phyloP scores from a whole-genome alignment of 352 stramenopile species.

The Phytophthora nicotianae region DNA sequence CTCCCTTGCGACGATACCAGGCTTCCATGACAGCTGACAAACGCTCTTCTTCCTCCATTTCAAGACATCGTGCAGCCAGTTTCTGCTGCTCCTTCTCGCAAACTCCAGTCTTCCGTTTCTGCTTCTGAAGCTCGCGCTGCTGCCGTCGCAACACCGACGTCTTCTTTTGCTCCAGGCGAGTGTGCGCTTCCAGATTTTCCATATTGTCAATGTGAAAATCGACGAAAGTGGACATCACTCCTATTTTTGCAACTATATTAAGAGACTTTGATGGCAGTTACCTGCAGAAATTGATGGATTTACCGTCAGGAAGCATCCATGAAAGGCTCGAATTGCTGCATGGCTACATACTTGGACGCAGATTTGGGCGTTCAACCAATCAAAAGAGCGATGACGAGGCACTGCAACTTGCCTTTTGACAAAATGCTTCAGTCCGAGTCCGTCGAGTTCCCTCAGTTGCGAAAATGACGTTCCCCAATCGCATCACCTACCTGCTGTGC shows the following conservation, averaged over 20 bases:
- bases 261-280: slow-evolving; percentile 21
- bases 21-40: slow-evolving; percentile 51
- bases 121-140: slow-evolving; percentile 50
- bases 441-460: slow-evolving; percentile 27
- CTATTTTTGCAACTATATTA: slow-evolving; percentile 7
- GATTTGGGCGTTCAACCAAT: slow-evolving; percentile 33
- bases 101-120: slow-evolving; percentile 28
- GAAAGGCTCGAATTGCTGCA: slow-evolving; percentile 22
- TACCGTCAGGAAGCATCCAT: slow-evolving; percentile 25
- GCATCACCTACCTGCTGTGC: slow-evolving; percentile 36
- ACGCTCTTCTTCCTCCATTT: slow-evolving; percentile 61
- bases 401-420: slow-evolving; percentile 12
- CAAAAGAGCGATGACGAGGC: slow-evolving; percentile 5
- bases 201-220: slow-evolving; percentile 11
- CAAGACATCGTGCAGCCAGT: slow-evolving; percentile 37
- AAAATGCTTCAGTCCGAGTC: slow-evolving; percentile 13
- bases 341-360: slow-evolving; percentile 32
- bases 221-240: neutral
- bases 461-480: slow-evolving; percentile 68
- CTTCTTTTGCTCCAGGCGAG: slow-evolving; percentile 56
- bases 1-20: slow-evolving; percentile 32
- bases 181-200: slow-evolving; percentile 58
- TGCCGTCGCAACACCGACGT: slow-evolving; percentile 45
- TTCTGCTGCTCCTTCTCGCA: slow-evolving; percentile 41
- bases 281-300: neutral